Percentiles rank a stretch among this genome's conserved stretches.
Conservation (phyloP, 352 stramenopile species). For the Peronospora destructor region DNA sequence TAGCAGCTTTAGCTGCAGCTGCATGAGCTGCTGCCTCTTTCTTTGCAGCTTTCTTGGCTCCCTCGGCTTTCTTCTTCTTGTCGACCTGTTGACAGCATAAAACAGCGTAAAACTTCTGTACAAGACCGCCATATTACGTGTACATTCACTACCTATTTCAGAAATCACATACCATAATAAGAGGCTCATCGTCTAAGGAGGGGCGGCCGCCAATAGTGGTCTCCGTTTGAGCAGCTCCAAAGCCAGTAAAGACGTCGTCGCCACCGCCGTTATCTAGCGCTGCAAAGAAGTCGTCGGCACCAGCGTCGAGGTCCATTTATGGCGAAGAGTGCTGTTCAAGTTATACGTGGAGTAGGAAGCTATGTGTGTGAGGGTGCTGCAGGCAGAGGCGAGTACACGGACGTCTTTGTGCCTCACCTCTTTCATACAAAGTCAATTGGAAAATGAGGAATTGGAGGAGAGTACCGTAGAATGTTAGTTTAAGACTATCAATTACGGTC, state of each 20-base stretch:
- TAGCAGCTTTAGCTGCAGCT: conserved; percentile 31
- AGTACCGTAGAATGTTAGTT: conserved; percentile 8
- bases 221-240: conserved; percentile 31
- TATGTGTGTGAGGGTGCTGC: conserved; percentile 10
- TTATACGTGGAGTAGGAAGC: neutral
- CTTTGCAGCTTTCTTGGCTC: conserved; percentile 32
- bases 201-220: conserved; percentile 4
- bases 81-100: conserved; percentile 19
- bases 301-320: conserved; percentile 67
- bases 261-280: conserved; percentile 56
- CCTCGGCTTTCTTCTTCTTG: conserved; percentile 48
- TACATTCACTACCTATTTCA: neutral
- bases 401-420: conserved; percentile 7
- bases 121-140: neutral
- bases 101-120: neutral
- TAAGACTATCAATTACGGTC: conserved; percentile 1
- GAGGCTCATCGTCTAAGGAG: conserved; percentile 31
- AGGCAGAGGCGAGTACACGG: neutral
- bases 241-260: conserved; percentile 55
- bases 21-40: conserved; percentile 36
- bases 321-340: neutral
- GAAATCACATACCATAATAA: conserved; percentile 20
- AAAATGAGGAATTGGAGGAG: conserved; percentile 6
- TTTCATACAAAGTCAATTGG: conserved; percentile 23
- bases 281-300: conserved; percentile 78